These are phyloP conservation scores for Aspergillus bertholletiae DNA, from an alignment of 495 filamentous ascomycete genomes.

Conservation along the genomic window DNA sequence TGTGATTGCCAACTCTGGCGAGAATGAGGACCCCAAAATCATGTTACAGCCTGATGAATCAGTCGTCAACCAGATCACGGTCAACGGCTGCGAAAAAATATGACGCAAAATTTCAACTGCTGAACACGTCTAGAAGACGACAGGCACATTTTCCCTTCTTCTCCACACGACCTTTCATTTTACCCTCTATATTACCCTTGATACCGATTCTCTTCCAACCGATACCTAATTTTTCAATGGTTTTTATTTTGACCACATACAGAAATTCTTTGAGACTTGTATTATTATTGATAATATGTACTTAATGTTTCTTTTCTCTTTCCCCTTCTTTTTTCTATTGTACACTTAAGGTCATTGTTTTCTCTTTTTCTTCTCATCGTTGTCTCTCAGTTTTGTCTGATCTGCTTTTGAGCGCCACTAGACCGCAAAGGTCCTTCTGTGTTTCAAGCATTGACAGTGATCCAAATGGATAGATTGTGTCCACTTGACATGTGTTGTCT, in stretches of 20 bases:
- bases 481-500: neutral
- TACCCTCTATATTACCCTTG: neutral
- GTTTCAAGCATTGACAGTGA: neutral
- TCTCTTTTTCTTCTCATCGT: neutral
- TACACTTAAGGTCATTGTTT: neutral
- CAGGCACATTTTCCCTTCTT: neutral
- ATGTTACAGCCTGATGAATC: neutral
- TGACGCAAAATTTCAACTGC: no score
- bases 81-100: no score
- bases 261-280: conserved; percentile 2
- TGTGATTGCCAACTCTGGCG: neutral
- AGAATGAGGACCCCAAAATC: neutral
- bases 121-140: neutral
- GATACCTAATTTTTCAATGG: conserved; percentile 2
- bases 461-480: neutral
- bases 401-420: conserved; percentile 2
- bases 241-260: neutral
- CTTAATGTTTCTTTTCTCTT: neutral
- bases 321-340: conserved; percentile 1
- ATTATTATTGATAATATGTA: conserved; percentile 16
- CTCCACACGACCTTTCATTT: neutral
- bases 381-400: neutral
- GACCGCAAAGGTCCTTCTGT: neutral
- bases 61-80: no score
- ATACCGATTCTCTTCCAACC: neutral